Base-by-base conservation (phyloP, 1,284 basidiomycete genomes). In the Phylloporus gajari region DNA sequence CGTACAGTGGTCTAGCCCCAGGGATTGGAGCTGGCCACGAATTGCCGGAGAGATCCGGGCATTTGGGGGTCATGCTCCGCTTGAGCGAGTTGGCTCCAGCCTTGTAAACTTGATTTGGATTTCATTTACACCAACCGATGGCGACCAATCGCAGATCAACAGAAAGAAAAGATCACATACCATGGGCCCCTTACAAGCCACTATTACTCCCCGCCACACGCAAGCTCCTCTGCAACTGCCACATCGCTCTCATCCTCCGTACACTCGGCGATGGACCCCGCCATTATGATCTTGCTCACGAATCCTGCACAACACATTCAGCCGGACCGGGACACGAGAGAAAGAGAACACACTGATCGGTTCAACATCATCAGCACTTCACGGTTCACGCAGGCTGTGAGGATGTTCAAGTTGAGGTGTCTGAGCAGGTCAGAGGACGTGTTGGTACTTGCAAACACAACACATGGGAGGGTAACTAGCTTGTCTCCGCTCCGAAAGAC, bases 401-500 rank as follows among this genome's bases (percentile, higher is more conserved):
- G 89, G n/a, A 99, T 83, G 59, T 91, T 88, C 42, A 94, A 86
- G 85, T 98, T 98, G 82, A 97, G 86, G 15, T 87, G 82, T 81
- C 98, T 97, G 74, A 97, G 88, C 32, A 94, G 85, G 68, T 80
- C 79, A n/a, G n/a, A 13, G 9, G 80, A 74, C 25, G 72, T 61
- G 32, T 58, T 64, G 17, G 80, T 30, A n/a, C n/a, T n/a, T n/a
- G n/a, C n/a, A n/a, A n/a, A 75, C 13, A 79, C 44, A 5, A 81
- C 9, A 40, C 77, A 75, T 30, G 80, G 79, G 13, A 80, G 72
- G 1, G 46, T 89, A 27, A 90, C 87, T 30, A 96, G 83, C 71
- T 93, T 93, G 74, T 94, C 91, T 72, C 95, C 92, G 38, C 94
- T 91, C 97, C 97, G 98, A 88, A 94, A 98, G 12, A 86, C 95